Evolutionary conservation across 2,329 filamentous ascomycete genomes (phyloP), one percentile per base, ranked within the genome.

Genomic region (Cladosporium velox): DNA sequence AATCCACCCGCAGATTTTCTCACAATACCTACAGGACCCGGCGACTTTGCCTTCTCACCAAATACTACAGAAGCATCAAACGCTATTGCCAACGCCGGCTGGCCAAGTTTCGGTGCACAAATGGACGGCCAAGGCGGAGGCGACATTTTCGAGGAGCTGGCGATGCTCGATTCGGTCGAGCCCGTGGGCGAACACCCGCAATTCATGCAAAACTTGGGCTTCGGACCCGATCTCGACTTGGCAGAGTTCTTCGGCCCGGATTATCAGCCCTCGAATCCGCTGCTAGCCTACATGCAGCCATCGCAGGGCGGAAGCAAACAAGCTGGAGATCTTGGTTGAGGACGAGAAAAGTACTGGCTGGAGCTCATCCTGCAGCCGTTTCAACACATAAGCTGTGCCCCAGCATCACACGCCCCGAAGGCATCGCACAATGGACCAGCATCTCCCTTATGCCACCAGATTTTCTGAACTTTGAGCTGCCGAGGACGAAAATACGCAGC

Each of bases 161-260:
- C 85, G 3, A 84, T 85, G 10, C 76, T 87, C 35, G 86, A 87
- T 70, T 84, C 81, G 2, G 81, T 80, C 26, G 82, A 86, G 63
- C 77, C 85, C 4, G 21, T 65, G 54, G 84, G 86, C 30, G 81
- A 83, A 14, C 86, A 88, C 68, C 81, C 85, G 1, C 85, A 88
- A 68, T 89, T 90, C 71, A 88, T 90, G 87, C 83, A 86, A 54
- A 90, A 90, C 70, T 79, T 90, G 24, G 88, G 88, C 0, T 88
- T 89, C 73, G 86, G 84, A 1, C 87, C 87, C 0, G 87, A 87
- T 30, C 84, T 85, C 38, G 86, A 87, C 66, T 79, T 89, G 59
- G 81, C 82, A 0, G 86, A 87, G 69, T 81, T 86, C 66, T 75
- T 81, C 52, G 76, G 77, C 2, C 67, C 76, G 3, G 78, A 79